These are phyloP conservation scores for Paramecium sexaurelia DNA, from an alignment of 73 alveolate genomes.

Conservation along the genomic window DNA sequence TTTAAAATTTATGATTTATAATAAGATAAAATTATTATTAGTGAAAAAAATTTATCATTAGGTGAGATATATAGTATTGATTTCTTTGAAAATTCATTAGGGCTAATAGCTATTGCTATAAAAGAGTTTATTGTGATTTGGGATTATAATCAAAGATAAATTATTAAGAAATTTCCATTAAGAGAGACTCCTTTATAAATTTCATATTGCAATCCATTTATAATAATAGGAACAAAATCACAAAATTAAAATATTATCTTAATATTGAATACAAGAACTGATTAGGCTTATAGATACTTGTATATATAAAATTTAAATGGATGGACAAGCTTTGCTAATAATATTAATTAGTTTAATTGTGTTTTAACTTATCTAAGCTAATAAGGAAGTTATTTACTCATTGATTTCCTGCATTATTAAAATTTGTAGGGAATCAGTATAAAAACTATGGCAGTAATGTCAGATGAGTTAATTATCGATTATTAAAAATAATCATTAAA, in stretches of 20 bases:
- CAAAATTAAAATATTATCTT: not conserved
- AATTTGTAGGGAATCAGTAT: not conserved
- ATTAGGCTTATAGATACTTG: conserved; percentile 21
- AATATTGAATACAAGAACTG: not conserved
- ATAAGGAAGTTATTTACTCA: not conserved
- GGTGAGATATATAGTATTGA: not conserved
- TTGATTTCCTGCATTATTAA: not conserved
- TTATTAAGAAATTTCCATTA: not conserved
- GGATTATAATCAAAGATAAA: not conserved
- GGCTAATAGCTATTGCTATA: not conserved
- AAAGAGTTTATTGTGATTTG: not conserved
- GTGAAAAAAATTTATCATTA: not conserved
- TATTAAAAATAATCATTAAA: not conserved
- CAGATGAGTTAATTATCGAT: not conserved
- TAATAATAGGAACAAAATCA: not conserved
- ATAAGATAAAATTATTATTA: not conserved
- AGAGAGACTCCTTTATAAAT: not conserved
- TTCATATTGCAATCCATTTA: not conserved
- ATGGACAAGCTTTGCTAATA: not conserved
- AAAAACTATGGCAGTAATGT: not conserved
- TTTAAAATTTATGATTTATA: not conserved
- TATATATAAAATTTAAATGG: not conserved
- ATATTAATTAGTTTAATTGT: not conserved
- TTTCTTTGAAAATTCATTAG: not conserved
- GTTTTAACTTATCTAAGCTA: not conserved